A percentile compares a stretch with the other conserved stretches of the same genome.
Conservation (phyloP, 2,329 filamentous ascomycete genomes). For the Tolypocladium tropicale region DNA sequence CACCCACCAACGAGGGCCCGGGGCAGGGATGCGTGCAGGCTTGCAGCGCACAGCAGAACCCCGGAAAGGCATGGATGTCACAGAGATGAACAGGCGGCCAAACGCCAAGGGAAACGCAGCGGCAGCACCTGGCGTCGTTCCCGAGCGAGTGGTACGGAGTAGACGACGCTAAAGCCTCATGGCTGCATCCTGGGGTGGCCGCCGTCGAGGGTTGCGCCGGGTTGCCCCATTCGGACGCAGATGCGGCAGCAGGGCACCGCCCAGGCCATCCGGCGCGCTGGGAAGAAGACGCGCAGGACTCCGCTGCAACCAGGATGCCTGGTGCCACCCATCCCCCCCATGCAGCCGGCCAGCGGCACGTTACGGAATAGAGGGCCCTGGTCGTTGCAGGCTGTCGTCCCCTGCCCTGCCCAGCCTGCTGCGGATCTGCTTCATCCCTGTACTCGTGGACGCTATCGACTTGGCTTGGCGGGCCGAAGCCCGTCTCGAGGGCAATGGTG, state of each 20-base stretch:
- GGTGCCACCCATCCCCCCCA: neutral
- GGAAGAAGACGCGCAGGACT: neutral
- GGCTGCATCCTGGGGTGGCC: neutral
- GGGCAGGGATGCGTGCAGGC: neutral
- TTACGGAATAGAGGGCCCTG: neutral
- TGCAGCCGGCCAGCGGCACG: neutral
- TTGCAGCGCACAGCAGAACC: neutral
- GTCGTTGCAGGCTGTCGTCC: neutral
- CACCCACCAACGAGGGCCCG: neutral
- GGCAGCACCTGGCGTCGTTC: neutral
- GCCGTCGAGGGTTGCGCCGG: neutral
- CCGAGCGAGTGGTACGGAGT: constrained; percentile 4
- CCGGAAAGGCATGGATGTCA: neutral
- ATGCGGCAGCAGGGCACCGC: neutral
- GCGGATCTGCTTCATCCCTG: neutral
- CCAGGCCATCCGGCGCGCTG: neutral
- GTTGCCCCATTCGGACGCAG: neutral
- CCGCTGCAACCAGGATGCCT: neutral
- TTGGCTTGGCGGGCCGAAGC: neutral
- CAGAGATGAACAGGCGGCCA: constrained; percentile 2
- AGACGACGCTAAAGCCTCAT: constrained; percentile 2
- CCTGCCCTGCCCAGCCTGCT: neutral
- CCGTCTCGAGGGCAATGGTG: neutral
- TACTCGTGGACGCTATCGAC: neutral
- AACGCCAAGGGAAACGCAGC: neutral